Base-by-base conservation (phyloP, 371 early-diverging fungal genomes). In the Batkoa obscura region DNA sequence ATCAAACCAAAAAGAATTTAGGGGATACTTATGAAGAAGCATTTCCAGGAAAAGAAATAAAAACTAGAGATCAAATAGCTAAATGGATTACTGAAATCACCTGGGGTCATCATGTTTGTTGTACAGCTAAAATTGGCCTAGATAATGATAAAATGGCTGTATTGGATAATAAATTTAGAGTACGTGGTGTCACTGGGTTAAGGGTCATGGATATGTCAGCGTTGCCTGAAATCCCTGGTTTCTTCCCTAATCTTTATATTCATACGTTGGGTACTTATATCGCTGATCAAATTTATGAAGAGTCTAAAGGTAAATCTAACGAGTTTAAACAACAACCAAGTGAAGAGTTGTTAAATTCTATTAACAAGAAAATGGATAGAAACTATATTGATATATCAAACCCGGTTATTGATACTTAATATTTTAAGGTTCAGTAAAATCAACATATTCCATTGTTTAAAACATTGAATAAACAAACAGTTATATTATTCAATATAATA, bases 171-270 rank as follows among this genome's bases (percentile, higher is more conserved):
- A 61, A 65, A 33, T 52, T 75, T 39, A 60, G 61, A 15, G 73
- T 75, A 0, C 58, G 70, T 36, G 71, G 71, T 5, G 46, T 67
- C 0, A 60, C 66, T 0, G 57, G 64, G 0, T 58, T 75, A 13
- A 58, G 75, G 3, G 68, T 75, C 0, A 62, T 73, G 8, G 75
- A 75, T 55, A 68, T 71, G 0, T 70, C 72, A 10, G 59, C 68
- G 37, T 69, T 72, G 47, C 72, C 73, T 30, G 64, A 67, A 55
- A 35, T 64, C 0, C 57, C 60, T 10, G 64, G 55, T 3, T 17
- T 34, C 32, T 55, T 55, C 45, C 55, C 55, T 3, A 37, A 10
- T 15, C 60, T 17, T 53, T 59, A 9, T 59, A 60, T 46, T 58
- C 64, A 10, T 61, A 62, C 42, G 63, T 60, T 64, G 45, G 62